Evolutionary conservation across 306 rosid species (phyloP).

Genomic region (Rosa persica): DNA sequence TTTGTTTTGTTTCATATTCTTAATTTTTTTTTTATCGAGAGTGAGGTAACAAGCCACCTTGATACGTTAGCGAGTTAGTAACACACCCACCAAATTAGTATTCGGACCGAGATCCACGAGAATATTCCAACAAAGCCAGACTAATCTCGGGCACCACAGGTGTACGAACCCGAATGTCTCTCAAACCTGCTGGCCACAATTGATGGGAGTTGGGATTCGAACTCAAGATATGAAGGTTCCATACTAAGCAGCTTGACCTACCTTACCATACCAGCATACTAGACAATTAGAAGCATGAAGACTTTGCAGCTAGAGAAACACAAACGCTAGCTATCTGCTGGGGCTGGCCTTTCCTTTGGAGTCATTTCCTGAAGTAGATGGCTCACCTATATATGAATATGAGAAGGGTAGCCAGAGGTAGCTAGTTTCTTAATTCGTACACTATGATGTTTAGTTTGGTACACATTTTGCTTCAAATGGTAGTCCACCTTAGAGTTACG

Average conservation of each 20-base stretch:
- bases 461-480: neutral
- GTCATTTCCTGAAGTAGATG: slow-evolving; percentile 30
- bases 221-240: too few relatives aligned
- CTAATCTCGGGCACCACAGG: too few relatives aligned
- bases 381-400: slow-evolving; percentile 21
- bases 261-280: too few relatives aligned
- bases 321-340: neutral
- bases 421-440: neutral
- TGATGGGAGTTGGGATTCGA: too few relatives aligned
- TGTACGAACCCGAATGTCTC: too few relatives aligned
- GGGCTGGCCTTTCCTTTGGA: neutral
- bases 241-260: too few relatives aligned
- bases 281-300: neutral
- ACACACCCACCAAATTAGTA: too few relatives aligned
- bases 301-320: neutral
- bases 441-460: neutral
- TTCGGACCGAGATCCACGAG: too few relatives aligned
- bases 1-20: neutral
- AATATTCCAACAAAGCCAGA: too few relatives aligned
- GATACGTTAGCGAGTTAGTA: too few relatives aligned
- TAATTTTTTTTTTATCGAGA: neutral
- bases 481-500: slow-evolving; percentile 9
- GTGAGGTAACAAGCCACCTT: too few relatives aligned
- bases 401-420: neutral
- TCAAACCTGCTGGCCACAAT: too few relatives aligned